These are phyloP conservation scores for Colletotrichum endophyticum DNA, from an alignment of 2,329 filamentous ascomycete genomes.

Conservation along the genomic window DNA sequence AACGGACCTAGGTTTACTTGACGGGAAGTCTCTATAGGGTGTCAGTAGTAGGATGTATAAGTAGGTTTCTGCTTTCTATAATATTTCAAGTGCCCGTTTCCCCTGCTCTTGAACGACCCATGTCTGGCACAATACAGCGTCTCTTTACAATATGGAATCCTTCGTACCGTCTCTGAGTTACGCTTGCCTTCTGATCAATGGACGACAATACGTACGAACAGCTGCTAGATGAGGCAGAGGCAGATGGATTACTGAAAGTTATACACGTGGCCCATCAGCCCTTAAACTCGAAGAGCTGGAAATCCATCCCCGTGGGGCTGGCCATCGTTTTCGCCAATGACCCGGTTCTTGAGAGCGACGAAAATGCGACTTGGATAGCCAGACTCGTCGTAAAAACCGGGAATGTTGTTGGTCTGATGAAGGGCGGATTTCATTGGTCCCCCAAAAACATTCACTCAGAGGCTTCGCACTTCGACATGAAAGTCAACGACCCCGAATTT, in stretches of 20 bases:
- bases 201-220: neutral
- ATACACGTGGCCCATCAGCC: neutral
- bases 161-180: neutral
- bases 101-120: neutral
- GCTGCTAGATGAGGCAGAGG: neutral
- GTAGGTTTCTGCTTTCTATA: neutral
- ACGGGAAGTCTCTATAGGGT: neutral
- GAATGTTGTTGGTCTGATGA: neutral
- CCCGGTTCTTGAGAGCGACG: neutral
- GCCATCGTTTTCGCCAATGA: neutral
- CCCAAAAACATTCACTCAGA: neutral
- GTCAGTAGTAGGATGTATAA: neutral
- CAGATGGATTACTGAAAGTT: neutral
- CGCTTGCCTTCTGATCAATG: neutral
- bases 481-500: neutral
- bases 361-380: neutral
- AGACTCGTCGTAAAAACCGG: neutral
- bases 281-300: neutral
- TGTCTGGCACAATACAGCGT: neutral
- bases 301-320: neutral
- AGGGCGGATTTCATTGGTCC: neutral
- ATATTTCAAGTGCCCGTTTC: accelerated
- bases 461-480: neutral
- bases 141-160: accelerated
- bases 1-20: neutral